Conservation (phyloP, 2,329 filamentous ascomycete genomes). For the Penicillium capsulatum region DNA sequence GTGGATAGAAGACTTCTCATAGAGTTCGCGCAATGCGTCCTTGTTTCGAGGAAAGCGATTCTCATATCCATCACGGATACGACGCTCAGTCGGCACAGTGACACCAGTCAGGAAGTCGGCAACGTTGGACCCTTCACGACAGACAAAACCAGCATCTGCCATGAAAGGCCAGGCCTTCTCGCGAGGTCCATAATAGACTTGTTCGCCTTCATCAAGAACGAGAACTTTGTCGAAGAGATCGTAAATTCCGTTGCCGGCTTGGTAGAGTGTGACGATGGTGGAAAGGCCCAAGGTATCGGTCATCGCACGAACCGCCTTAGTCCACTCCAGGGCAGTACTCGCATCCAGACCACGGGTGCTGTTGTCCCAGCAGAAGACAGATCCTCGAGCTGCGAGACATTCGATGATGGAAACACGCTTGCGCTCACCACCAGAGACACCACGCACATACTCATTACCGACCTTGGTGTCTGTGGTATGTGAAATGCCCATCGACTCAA, state of each 20-base stretch:
- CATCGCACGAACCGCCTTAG: slow-evolving; percentile 59
- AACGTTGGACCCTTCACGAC: slow-evolving; percentile 56
- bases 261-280: slow-evolving; percentile 63
- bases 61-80: slow-evolving; percentile 41
- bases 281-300: slow-evolving; percentile 59
- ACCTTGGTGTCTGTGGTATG: slow-evolving; percentile 64
- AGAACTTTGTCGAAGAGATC: slow-evolving; percentile 67
- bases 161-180: slow-evolving; percentile 59
- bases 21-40: slow-evolving; percentile 44
- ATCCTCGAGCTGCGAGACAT: slow-evolving; percentile 53
- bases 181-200: slow-evolving; percentile 61
- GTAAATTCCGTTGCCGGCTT: slow-evolving; percentile 67
- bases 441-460: slow-evolving; percentile 59
- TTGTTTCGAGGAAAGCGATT: slow-evolving; percentile 42
- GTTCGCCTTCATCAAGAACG: slow-evolving; percentile 61
- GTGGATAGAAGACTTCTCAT: slow-evolving; percentile 51
- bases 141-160: slow-evolving; percentile 61
- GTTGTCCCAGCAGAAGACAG: slow-evolving; percentile 65
- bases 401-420: slow-evolving; percentile 66
- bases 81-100: slow-evolving; percentile 52
- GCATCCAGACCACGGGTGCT: slow-evolving; percentile 63
- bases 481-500: slow-evolving; percentile 54
- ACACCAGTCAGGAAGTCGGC: slow-evolving; percentile 63
- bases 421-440: slow-evolving; percentile 69
- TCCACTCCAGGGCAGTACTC: slow-evolving; percentile 59